Evolutionary conservation across 2,329 filamentous ascomycete species (phyloP).

Genomic region (Tolypocladium amazonense): DNA sequence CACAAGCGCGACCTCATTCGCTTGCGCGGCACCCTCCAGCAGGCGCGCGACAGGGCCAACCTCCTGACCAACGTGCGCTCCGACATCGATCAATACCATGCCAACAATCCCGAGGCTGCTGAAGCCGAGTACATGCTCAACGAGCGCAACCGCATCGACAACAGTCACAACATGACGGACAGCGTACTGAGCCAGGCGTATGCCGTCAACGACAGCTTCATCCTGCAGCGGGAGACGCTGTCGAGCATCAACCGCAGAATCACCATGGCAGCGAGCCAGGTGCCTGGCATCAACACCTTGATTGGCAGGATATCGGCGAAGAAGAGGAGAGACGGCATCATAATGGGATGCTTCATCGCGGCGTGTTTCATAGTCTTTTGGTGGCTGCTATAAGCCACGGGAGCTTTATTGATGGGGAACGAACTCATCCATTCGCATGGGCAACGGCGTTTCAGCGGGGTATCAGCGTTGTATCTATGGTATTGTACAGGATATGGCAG

Average conservation of each 20-base stretch:
- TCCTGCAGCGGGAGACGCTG: slow-evolving; percentile 76
- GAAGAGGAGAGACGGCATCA: slow-evolving; percentile 89
- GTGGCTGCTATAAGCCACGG: slow-evolving; percentile 53
- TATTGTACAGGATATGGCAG: slow-evolving; percentile 19
- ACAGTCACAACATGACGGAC: slow-evolving; percentile 82
- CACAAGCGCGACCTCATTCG: slow-evolving; percentile 75
- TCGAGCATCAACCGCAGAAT: slow-evolving; percentile 85
- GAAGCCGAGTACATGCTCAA: slow-evolving; percentile 97
- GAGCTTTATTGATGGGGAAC: neutral
- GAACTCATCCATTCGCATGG: slow-evolving; percentile 7
- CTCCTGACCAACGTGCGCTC: slow-evolving; percentile 82
- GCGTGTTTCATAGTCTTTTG: slow-evolving; percentile 83
- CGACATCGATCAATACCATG: slow-evolving; percentile 84
- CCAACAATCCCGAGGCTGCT: slow-evolving; percentile 66
- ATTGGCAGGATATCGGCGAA: slow-evolving; percentile 90
- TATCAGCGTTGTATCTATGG: slow-evolving; percentile 19
- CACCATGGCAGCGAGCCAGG: slow-evolving; percentile 76
- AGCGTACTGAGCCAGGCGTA: slow-evolving; percentile 91
- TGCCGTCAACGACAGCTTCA: slow-evolving; percentile 88
- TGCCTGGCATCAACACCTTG: slow-evolving; percentile 85
- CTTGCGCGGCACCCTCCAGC: slow-evolving; percentile 60
- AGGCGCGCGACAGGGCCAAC: slow-evolving; percentile 79
- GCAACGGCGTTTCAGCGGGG: slow-evolving; percentile 22
- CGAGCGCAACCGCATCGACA: slow-evolving; percentile 76
- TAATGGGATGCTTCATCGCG: slow-evolving; percentile 83